A percentile compares a stretch with the other conserved stretches of the same genome.
phyloP scores from a whole-genome alignment of 345 rosid species.

The Moringa oleifera region DNA sequence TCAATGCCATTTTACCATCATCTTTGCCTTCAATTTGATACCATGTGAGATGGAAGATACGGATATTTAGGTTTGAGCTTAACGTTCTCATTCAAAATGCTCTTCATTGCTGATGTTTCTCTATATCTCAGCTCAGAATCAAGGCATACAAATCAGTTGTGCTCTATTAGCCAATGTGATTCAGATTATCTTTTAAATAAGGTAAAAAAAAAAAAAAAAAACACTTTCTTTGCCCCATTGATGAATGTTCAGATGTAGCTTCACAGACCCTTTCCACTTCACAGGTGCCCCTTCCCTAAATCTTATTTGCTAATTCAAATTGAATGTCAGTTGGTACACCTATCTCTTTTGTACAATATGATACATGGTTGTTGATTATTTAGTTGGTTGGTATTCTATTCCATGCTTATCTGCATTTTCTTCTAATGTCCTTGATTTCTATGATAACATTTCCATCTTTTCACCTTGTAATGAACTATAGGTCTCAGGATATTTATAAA shows the following conservation, averaged over 20 bases:
- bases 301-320: too few relatives aligned
- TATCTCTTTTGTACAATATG: background rate
- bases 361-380: too few relatives aligned
- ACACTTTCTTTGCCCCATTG: background rate
- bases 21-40: constrained; percentile 4
- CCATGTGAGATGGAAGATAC: background rate
- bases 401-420: background rate
- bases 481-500: background rate
- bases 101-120: constrained; percentile 22
- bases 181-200: constrained; percentile 84
- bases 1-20: constrained; percentile 12
- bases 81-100: constrained; percentile 18
- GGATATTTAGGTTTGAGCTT: constrained; percentile 2
- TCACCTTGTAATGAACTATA: background rate
- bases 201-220: too few relatives aligned
- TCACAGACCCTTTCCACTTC: background rate
- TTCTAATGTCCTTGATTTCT: background rate
- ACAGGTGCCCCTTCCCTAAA: background rate
- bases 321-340: background rate
- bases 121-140: constrained; percentile 79
- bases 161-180: constrained; percentile 93
- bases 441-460: background rate
- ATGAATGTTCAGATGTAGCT: too few relatives aligned
- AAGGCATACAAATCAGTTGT: constrained; percentile 74
- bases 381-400: background rate